Evolutionary conservation across 2,329 filamentous ascomycete genomes (phyloP).

Genomic region (Cadophora gregata): DNA sequence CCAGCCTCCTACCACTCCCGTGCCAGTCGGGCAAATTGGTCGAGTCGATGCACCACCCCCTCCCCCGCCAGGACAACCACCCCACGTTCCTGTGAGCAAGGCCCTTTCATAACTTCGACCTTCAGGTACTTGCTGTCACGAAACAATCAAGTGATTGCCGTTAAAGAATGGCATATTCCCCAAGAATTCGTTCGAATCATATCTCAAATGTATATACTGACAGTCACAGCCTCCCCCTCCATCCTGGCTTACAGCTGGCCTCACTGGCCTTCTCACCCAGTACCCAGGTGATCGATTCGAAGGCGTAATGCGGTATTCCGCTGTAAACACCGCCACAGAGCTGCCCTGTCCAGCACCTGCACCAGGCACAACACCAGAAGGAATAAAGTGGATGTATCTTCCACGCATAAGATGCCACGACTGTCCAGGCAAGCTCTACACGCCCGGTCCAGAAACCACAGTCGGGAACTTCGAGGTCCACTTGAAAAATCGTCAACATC

Average conservation of each 20-base stretch:
- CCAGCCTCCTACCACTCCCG: slow-evolving; percentile 42
- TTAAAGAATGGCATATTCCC: background rate
- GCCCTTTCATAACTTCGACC: slow-evolving; percentile 26
- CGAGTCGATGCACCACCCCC: slow-evolving; percentile 70
- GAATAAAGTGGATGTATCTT: slow-evolving; percentile 80
- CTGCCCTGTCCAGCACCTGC: slow-evolving; percentile 61
- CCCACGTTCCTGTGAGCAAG: slow-evolving; percentile 64
- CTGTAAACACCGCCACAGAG: slow-evolving; percentile 75
- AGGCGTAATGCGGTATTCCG: slow-evolving; percentile 87
- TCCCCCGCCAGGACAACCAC: slow-evolving; percentile 60
- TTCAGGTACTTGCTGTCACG: background rate
- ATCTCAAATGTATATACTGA: slow-evolving; percentile 34
- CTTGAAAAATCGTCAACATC: slow-evolving; percentile 82
- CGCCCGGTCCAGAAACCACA: slow-evolving; percentile 82
- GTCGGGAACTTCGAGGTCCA: slow-evolving; percentile 94
- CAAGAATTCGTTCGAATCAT: background rate
- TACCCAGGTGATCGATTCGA: slow-evolving; percentile 88
- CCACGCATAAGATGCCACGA: slow-evolving; percentile 91
- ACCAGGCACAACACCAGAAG: slow-evolving; percentile 58
- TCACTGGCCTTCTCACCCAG: slow-evolving; percentile 70
- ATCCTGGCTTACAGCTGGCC: slow-evolving; percentile 79
- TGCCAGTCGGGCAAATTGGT: slow-evolving; percentile 64
- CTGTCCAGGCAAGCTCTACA: slow-evolving; percentile 93
- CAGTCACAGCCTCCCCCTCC: slow-evolving; percentile 75
- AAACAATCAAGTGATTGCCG: background rate